Evolutionary conservation across 345 rosid species (phyloP).

Genomic region (Linum tenue): DNA sequence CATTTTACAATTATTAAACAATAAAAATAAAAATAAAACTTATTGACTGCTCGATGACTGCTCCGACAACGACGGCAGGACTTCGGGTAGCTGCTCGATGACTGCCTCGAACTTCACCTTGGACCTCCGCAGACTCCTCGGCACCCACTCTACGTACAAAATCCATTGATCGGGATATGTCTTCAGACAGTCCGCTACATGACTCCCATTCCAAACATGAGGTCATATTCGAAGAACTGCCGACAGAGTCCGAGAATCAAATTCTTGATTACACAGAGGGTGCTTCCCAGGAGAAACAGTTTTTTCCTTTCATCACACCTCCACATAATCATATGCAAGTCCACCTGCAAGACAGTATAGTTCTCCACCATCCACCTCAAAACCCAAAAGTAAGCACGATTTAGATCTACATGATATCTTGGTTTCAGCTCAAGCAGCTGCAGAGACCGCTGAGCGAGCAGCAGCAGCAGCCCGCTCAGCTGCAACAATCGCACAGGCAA

Average conservation of each 20-base stretch:
- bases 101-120: too few species aligned
- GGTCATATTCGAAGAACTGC: slow-evolving; percentile 21
- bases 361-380: slow-evolving; percentile 18
- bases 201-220: slow-evolving; percentile 30
- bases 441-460: slow-evolving; percentile 80
- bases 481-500: slow-evolving; percentile 82
- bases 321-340: slow-evolving; percentile 31
- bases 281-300: slow-evolving; percentile 44
- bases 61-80: too few species aligned
- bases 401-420: slow-evolving; percentile 73
- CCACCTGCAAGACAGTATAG: slow-evolving; percentile 17
- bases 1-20: too few species aligned
- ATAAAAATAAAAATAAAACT: too few species aligned
- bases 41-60: too few species aligned
- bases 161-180: slow-evolving; percentile 24
- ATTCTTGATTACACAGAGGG: too few species aligned
- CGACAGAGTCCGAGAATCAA: slow-evolving; percentile 18
- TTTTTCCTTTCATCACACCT: slow-evolving; percentile 49
- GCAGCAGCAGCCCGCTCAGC: slow-evolving; percentile 87
- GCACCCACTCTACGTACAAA: slow-evolving; percentile 21
- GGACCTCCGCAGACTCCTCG: too few species aligned
- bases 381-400: slow-evolving; percentile 34
- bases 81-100: too few species aligned
- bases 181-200: slow-evolving; percentile 19
- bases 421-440: slow-evolving; percentile 86